Conservation (phyloP, 164 flowering plant genomes). For the Stephania japonica region DNA sequence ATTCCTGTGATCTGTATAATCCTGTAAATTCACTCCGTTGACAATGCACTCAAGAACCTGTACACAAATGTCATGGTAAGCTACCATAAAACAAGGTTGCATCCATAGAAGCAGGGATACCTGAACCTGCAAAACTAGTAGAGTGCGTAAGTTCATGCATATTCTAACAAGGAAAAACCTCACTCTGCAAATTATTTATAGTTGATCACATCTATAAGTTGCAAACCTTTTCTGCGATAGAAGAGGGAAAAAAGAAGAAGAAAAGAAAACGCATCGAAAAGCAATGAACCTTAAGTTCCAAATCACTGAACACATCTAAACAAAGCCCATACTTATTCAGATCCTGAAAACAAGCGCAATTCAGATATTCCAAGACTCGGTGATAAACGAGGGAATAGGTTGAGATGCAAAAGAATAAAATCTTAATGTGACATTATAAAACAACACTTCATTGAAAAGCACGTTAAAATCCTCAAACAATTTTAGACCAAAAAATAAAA, state of each 20-base stretch:
- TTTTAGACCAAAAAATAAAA: neutral
- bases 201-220: neutral
- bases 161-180: constrained; percentile 1
- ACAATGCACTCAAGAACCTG: constrained; percentile 24
- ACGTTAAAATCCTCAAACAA: neutral
- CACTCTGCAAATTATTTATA: neutral
- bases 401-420: neutral
- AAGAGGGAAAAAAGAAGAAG: neutral
- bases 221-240: neutral
- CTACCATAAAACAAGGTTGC: constrained; percentile 27
- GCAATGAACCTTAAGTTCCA: too few relatives aligned
- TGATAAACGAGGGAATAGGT: neutral
- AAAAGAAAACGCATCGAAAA: neutral
- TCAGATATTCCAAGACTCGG: neutral
- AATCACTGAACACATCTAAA: too few relatives aligned
- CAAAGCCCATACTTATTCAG: too few relatives aligned
- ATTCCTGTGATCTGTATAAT: constrained; percentile 1
- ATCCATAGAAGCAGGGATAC: constrained; percentile 45
- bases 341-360: neutral
- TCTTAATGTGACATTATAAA: neutral
- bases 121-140: constrained; percentile 72
- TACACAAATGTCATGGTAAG: constrained; percentile 38
- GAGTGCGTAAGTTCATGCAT: constrained; percentile 25
- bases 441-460: neutral
- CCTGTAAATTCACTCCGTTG: constrained; percentile 12